phyloP scores from a whole-genome alignment of 306 rosid genomes.

The Gillenia trifoliata region DNA sequence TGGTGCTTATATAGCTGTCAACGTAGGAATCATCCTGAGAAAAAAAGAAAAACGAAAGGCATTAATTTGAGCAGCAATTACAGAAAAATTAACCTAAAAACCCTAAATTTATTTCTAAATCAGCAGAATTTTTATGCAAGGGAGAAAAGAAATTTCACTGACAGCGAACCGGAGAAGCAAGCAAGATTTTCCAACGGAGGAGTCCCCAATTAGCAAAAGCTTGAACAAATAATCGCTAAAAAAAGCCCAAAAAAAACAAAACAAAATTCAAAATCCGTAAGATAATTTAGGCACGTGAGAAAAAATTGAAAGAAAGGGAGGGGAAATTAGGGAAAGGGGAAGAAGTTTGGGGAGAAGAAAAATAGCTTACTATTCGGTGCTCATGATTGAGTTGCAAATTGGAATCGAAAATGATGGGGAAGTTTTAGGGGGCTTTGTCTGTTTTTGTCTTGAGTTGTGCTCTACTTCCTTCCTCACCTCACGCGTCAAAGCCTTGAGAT shows the following conservation, averaged over 20 bases:
- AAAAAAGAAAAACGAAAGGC: neutral
- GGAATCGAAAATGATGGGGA: neutral
- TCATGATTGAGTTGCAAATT: constrained; percentile 33
- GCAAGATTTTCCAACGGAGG: constrained; percentile 94
- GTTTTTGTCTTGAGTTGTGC: neutral
- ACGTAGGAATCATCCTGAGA: constrained; percentile 88
- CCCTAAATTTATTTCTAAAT: constrained; percentile 8
- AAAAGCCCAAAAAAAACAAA: neutral
- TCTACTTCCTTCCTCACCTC: neutral
- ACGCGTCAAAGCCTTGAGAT: neutral
- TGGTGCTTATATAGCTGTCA: constrained; percentile 93
- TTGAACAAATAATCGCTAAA: constrained; percentile 88
- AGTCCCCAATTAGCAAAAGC: constrained; percentile 90
- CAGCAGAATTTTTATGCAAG: neutral
- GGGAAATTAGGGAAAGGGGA: neutral
- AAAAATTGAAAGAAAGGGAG: neutral
- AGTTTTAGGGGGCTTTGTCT: no score
- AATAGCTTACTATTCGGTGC: constrained; percentile 72
- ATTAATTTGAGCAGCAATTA: neutral
- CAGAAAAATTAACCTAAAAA: neutral
- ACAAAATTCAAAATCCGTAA: neutral
- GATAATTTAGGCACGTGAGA: neutral
- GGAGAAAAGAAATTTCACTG: constrained; percentile 1
- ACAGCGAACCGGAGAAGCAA: constrained; percentile 92
- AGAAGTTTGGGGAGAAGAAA: constrained; percentile 7